Conservation (phyloP, 2,329 filamentous ascomycete species). For the Penicillium sp. region DNA sequence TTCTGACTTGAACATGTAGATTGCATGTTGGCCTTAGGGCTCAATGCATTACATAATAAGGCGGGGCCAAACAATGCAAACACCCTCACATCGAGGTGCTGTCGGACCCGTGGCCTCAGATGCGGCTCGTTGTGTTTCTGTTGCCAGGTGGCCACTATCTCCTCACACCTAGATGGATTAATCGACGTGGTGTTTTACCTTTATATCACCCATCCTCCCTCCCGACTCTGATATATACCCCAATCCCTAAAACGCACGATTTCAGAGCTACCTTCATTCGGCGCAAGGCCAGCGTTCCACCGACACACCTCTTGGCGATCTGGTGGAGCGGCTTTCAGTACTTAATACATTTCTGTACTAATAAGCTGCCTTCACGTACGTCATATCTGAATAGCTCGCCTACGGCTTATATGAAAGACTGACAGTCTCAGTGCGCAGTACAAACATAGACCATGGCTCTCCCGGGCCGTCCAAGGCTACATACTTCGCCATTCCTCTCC, state of each 20-base stretch:
- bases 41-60: constrained; percentile 8
- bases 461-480: constrained; percentile 28
- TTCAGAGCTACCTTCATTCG: constrained; percentile 13
- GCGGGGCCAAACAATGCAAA: constrained; percentile 21
- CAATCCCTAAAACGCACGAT: background rate
- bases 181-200: constrained; percentile 10
- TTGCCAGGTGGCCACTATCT: constrained; percentile 35
- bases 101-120: constrained; percentile 27
- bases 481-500: constrained; percentile 38
- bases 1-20: background rate
- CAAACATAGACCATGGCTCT: constrained; percentile 34
- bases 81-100: constrained; percentile 9
- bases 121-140: constrained; percentile 23
- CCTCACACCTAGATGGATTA: constrained; percentile 30
- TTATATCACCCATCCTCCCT: background rate
- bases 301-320: constrained; percentile 14
- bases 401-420: constrained; percentile 2
- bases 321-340: constrained; percentile 9
- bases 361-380: constrained; percentile 11
- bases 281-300: constrained; percentile 20
- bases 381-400: background rate
- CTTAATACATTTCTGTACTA: constrained; percentile 1
- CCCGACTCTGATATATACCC: background rate
- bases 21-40: background rate
- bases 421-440: constrained; percentile 21